phyloP scores from a whole-genome alignment of 805 yeast genomes.

The Maudiozyma pseudohumilis region DNA sequence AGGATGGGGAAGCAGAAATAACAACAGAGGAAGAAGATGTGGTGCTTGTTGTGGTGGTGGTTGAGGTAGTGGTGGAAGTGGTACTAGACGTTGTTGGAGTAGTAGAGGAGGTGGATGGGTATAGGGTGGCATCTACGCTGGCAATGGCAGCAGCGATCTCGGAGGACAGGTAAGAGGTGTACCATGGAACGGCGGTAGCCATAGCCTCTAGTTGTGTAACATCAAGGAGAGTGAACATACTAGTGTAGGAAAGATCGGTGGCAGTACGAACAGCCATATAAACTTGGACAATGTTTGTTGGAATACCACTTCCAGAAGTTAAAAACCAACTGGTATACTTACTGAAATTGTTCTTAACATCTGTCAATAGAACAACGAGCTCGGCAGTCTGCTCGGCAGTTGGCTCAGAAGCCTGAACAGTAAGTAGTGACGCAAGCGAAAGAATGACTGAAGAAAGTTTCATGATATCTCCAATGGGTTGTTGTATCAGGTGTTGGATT shows the following conservation, averaged over 20 bases:
- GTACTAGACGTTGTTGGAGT: background rate
- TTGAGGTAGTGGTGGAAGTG: background rate
- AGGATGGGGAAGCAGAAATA: background rate
- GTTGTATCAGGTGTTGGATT: no score
- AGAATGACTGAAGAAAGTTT: background rate
- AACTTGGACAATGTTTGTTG: background rate
- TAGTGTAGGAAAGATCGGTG: constrained; percentile 1
- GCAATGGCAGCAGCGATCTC: constrained; percentile 4
- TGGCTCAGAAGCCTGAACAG: constrained; percentile 6
- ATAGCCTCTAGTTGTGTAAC: background rate
- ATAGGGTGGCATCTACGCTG: background rate
- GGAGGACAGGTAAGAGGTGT: constrained; percentile 15
- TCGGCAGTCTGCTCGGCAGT: constrained; percentile 10
- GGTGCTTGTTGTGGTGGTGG: background rate
- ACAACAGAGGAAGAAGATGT: background rate
- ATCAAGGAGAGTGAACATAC: background rate
- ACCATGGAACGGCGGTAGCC: constrained; percentile 29
- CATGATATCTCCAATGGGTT: background rate
- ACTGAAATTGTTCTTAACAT: constrained; percentile 10
- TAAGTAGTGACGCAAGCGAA: background rate
- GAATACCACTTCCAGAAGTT: background rate
- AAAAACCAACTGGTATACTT: constrained; percentile 7
- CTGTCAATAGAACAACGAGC: constrained; percentile 12
- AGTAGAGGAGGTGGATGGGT: background rate
- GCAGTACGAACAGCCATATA: constrained; percentile 1